Percentiles rank a stretch among this genome's conserved stretches.
phyloP scores from a whole-genome alignment of 2,329 filamentous ascomycete genomes.

The Fulvia fulva region DNA sequence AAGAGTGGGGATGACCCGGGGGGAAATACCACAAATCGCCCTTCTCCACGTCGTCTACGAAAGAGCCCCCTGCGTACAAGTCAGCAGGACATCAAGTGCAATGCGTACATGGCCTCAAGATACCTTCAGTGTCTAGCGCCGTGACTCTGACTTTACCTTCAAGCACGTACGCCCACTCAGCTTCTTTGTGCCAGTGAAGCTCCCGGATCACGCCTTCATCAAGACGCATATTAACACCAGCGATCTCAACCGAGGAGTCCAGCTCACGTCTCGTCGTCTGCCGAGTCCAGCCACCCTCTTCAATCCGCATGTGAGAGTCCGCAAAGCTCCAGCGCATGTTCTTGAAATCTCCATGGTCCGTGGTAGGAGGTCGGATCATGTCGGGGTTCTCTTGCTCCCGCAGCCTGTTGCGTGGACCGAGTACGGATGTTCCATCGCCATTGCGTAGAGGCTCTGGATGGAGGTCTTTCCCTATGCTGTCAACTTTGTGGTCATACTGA shows the following conservation, averaged over 20 bases:
- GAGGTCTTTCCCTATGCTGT: constrained; percentile 56
- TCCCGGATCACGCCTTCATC: constrained; percentile 70
- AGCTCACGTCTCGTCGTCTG: constrained; percentile 67
- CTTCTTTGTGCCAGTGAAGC: constrained; percentile 77
- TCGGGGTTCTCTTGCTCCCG: constrained; percentile 69
- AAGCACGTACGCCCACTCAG: constrained; percentile 73
- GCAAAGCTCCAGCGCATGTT: constrained; percentile 64
- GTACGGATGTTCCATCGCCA: constrained; percentile 56
- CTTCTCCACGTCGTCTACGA: constrained; percentile 70
- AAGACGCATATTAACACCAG: constrained; percentile 74
- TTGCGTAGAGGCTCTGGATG: constrained; percentile 56
- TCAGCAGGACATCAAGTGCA: too few species aligned
- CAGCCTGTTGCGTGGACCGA: constrained; percentile 66
- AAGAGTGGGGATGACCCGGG: constrained; percentile 69
- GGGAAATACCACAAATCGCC: constrained; percentile 82
- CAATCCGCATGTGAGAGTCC: constrained; percentile 45
- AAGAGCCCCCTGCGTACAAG: constrained; percentile 49
- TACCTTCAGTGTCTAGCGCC: constrained; percentile 67
- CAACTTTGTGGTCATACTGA: constrained; percentile 59
- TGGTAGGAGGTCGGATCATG: constrained; percentile 66
- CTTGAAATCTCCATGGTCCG: constrained; percentile 65
- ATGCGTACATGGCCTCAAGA: too few species aligned
- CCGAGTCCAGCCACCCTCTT: constrained; percentile 74
- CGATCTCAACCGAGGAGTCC: constrained; percentile 63
- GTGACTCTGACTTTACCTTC: constrained; percentile 65